phyloP scores from a whole-genome alignment of 108 stramenopile genomes.

The Cyclotella cryptica region DNA sequence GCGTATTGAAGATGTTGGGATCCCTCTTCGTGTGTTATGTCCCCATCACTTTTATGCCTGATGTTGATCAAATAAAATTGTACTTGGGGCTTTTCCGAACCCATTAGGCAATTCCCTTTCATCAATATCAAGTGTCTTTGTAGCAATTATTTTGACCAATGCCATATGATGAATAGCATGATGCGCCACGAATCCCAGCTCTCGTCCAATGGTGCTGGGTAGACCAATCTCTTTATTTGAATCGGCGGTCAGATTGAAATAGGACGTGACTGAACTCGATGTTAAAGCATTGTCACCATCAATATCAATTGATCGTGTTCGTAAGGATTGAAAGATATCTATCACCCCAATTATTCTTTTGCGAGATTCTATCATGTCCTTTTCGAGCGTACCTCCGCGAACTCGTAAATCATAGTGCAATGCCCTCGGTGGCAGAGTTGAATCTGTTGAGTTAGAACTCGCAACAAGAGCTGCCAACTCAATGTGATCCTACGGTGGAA shows the following conservation, averaged over 20 bases:
- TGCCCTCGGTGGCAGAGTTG: conserved; percentile 3
- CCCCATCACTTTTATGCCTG: not conserved
- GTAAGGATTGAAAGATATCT: conserved; percentile 46
- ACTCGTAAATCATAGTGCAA: conserved; percentile 82
- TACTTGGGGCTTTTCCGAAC: conserved; percentile 88
- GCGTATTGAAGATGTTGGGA: not conserved
- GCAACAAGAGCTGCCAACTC: conserved; percentile 68
- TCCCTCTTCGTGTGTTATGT: not conserved
- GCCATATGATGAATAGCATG: conserved; percentile 95
- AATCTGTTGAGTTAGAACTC: conserved; percentile 9
- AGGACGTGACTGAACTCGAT: conserved; percentile 55
- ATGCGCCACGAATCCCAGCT: conserved; percentile 91
- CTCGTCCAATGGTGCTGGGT: conserved; percentile 73
- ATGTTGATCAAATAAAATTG: conserved; percentile 62
- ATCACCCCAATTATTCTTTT: conserved; percentile 60
- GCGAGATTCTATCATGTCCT: conserved; percentile 66
- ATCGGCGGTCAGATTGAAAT: conserved; percentile 80
- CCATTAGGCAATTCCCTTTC: conserved; percentile 62
- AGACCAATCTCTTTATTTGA: conserved; percentile 60
- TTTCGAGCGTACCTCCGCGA: conserved; percentile 76
- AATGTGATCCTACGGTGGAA: conserved; percentile 66
- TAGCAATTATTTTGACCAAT: conserved; percentile 86
- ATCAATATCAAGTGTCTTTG: conserved; percentile 53
- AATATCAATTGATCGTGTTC: not conserved
- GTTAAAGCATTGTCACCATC: not conserved